These are phyloP conservation scores for Phytophthora palmivora DNA, from an alignment of 352 stramenopile species.

Conservation along the genomic window DNA sequence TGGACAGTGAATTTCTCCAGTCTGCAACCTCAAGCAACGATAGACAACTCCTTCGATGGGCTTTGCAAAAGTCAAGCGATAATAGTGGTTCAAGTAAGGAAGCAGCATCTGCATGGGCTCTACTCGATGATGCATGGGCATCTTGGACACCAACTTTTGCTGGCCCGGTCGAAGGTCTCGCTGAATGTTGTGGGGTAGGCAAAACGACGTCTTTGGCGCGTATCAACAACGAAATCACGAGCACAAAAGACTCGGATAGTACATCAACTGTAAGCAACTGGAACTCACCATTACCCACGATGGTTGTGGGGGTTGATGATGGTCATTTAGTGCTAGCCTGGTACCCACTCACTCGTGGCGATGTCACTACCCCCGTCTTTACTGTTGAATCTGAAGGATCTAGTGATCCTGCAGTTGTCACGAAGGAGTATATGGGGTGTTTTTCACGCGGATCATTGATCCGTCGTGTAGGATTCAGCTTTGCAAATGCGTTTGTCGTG, in stretches of 20 bases:
- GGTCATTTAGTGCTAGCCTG: conserved; percentile 71
- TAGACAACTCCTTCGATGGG: conserved; percentile 77
- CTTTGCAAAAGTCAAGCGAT: conserved; percentile 31
- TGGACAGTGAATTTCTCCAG: conserved; percentile 66
- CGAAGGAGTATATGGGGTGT: conserved; percentile 66
- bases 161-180: conserved; percentile 57
- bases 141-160: conserved; percentile 64
- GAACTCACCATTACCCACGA: conserved; percentile 60
- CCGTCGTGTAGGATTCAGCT: conserved; percentile 54
- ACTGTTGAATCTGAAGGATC: conserved; percentile 3
- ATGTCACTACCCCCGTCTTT: conserved; percentile 14
- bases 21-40: conserved; percentile 62
- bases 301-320: conserved; percentile 50
- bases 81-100: neutral
- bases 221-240: conserved; percentile 38
- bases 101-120: conserved; percentile 16
- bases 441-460: conserved; percentile 56
- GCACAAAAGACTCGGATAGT: conserved; percentile 6
- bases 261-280: conserved; percentile 25
- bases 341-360: conserved; percentile 65
- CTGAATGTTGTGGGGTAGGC: conserved; percentile 41
- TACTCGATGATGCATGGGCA: conserved; percentile 53
- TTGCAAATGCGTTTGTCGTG: conserved; percentile 64
- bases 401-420: conserved; percentile 34
- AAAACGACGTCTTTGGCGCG: conserved; percentile 46